These are phyloP conservation scores for Jaenimonas drosophilae DNA, from an alignment of 208 protist genomes.

Conservation along the genomic window DNA sequence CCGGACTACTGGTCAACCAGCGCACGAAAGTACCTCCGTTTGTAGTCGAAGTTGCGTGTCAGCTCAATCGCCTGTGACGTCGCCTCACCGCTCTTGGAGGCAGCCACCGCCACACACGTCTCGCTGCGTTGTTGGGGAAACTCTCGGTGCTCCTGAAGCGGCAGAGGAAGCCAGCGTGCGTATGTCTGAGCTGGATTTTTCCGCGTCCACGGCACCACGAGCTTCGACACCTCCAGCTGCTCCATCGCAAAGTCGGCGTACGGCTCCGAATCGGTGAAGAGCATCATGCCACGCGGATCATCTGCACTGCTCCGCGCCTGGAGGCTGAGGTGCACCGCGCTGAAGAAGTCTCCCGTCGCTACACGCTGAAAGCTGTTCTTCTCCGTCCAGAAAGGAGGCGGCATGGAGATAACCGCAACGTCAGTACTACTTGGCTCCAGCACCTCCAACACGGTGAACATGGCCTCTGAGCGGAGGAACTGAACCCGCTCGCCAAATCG, in stretches of 20 bases:
- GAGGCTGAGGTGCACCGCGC: conserved; percentile 37
- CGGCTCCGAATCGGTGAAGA: conserved; percentile 65
- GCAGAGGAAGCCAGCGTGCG: conserved; percentile 13
- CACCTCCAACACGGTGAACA: conserved; percentile 51
- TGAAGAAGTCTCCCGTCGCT: conserved; percentile 54
- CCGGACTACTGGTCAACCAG: no score
- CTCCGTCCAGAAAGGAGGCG: conserved; percentile 51
- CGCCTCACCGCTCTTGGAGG: conserved; percentile 36
- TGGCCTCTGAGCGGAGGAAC: conserved; percentile 67
- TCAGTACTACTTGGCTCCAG: conserved; percentile 31
- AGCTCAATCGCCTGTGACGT: conserved; percentile 20
- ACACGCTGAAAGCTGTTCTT: conserved; percentile 58
- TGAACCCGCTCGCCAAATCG: conserved; percentile 30
- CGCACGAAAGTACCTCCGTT: conserved; percentile 25
- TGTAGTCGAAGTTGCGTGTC: conserved; percentile 23
- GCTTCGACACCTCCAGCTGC: conserved; percentile 64
- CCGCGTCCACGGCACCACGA: conserved; percentile 74
- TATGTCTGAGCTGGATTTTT: conserved; percentile 35
- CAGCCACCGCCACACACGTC: conserved; percentile 23
- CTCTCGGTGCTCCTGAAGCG: conserved; percentile 6
- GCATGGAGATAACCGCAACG: conserved; percentile 63
- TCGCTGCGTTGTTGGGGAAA: conserved; percentile 30
- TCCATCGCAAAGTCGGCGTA: conserved; percentile 80
- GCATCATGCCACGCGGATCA: conserved; percentile 62
- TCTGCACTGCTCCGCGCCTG: conserved; percentile 9